phyloP scores from a whole-genome alignment of 179 eudicot genomes.

The Heliamphora pulchella region DNA sequence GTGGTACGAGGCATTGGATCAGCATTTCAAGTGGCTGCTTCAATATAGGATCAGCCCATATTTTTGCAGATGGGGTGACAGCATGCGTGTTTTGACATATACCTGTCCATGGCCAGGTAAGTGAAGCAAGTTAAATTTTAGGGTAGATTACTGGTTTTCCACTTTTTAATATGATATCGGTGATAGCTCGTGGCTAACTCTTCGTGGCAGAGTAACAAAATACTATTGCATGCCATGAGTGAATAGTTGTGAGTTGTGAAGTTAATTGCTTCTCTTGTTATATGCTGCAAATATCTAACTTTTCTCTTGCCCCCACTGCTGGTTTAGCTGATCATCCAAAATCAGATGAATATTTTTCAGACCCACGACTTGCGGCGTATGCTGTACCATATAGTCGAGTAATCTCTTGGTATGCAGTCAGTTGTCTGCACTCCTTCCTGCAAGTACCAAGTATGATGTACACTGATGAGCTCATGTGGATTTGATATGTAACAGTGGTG shows the following conservation, averaged over 20 bases:
- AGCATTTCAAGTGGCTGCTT: constrained; percentile 91
- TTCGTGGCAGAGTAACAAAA: not conserved
- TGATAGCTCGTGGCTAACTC: not conserved
- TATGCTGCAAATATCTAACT: constrained; percentile 6
- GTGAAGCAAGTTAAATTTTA: constrained; percentile 4
- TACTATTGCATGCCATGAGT: not conserved
- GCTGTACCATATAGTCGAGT: constrained; percentile 85
- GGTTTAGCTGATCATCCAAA: constrained; percentile 86
- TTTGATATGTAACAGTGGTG: constrained; percentile 51
- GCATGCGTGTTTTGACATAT: constrained; percentile 94
- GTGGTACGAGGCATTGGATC: constrained; percentile 86
- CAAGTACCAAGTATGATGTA: not conserved
- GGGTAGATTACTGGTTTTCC: not conserved
- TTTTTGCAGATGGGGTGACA: constrained; percentile 95
- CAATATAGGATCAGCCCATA: constrained; percentile 88
- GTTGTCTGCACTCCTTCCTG: constrained; percentile 6
- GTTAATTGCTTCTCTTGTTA: not conserved
- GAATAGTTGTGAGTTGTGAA: not conserved
- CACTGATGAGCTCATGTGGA: constrained; percentile 18
- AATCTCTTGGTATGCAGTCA: constrained; percentile 48
- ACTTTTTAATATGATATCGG: not conserved
- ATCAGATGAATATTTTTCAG: constrained; percentile 84
- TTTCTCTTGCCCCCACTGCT: constrained; percentile 16
- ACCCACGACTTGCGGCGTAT: constrained; percentile 95
- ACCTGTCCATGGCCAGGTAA: constrained; percentile 98